Base-by-base conservation (phyloP, 2,329 filamentous ascomycete species). In the Cryphonectria parasitica region DNA sequence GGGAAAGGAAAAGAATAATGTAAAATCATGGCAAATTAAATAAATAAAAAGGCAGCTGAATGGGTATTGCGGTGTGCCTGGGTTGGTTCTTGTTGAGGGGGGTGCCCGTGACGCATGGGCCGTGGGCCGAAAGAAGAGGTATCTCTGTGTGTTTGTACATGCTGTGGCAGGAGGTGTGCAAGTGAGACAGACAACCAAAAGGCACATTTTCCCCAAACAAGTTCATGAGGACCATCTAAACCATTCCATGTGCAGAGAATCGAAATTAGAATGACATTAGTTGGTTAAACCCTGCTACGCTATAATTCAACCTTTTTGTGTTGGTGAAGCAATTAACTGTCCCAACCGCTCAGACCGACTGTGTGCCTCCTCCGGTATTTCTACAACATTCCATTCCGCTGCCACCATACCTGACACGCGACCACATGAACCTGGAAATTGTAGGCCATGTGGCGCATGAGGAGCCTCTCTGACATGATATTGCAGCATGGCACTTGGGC, bases 251-350 rank as follows among this genome's bases (percentile, higher is more conserved):
- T 61, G 58, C 34, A 52, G 63, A 63, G 64, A 72, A 70, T 67
- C 60, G 67, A 72, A 72, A 72, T 72, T 70, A 72, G 52, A 70
- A 70, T 72, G 70, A 68, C 60, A 70, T 70, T 72, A 58, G n/a
- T 67, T 61, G 58, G 65, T 70, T 70, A 72, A 70, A 72, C 58
- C 54, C 70, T 70, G 65, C 67, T 72, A 72, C 65, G 70, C 68
- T 70, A 68, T 61, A 72, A 72, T 70, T 56, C 70, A 72, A 64
- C 70, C 68, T 72, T 68, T 49, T 45, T n/a, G 19, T n/a, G 22
- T 49, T 72, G 52, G 41, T 65, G 63, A 43, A 62, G 67, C 58
- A 58, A 65, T 67, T 67, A 25, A 54, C 54, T 64, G 67, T 31
- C 58, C 28, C 54, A 58, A 61, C 39, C 54, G 64, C 70, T 63